Evolutionary conservation across 257 asterid species (phyloP).

Genomic region (Ajuga chamaepitys): DNA sequence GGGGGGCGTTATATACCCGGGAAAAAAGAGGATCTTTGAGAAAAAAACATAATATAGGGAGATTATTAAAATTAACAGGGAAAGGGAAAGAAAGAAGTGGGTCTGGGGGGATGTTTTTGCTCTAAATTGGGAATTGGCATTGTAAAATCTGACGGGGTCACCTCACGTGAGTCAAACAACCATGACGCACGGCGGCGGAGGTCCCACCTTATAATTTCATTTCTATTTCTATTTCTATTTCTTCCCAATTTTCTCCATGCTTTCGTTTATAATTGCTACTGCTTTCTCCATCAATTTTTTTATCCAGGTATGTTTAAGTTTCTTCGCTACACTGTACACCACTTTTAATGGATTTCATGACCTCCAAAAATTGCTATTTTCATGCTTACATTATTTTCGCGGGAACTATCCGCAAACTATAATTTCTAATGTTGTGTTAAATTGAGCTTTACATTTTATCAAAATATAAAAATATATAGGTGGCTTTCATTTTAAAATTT

Average conservation of each 20-base stretch:
- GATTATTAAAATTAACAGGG: neutral
- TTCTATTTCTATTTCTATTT: neutral
- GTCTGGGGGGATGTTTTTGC: constrained; percentile 24
- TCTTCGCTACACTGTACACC: too few species aligned
- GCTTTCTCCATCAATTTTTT: neutral
- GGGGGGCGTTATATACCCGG: constrained; percentile 32
- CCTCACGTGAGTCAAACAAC: constrained; percentile 49
- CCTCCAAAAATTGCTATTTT: too few species aligned
- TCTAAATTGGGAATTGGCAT: neutral
- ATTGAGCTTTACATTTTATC: too few species aligned
- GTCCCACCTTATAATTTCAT: constrained; percentile 14
- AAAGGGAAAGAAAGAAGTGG: neutral
- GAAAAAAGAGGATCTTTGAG: neutral
- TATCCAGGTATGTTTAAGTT: too few species aligned
- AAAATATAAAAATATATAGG: too few species aligned
- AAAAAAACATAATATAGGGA: neutral
- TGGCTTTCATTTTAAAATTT: too few species aligned
- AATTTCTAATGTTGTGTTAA: too few species aligned
- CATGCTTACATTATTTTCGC: too few species aligned
- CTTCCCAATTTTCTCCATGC: neutral
- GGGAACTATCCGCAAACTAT: too few species aligned
- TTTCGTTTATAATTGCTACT: too few species aligned
- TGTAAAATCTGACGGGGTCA: constrained; percentile 21
- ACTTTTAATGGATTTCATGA: too few species aligned
- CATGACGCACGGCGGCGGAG: constrained; percentile 58